Evolutionary conservation across 2,329 filamentous ascomycete genomes (phyloP).

Genomic region (Graphiopsis chlorocephala): DNA sequence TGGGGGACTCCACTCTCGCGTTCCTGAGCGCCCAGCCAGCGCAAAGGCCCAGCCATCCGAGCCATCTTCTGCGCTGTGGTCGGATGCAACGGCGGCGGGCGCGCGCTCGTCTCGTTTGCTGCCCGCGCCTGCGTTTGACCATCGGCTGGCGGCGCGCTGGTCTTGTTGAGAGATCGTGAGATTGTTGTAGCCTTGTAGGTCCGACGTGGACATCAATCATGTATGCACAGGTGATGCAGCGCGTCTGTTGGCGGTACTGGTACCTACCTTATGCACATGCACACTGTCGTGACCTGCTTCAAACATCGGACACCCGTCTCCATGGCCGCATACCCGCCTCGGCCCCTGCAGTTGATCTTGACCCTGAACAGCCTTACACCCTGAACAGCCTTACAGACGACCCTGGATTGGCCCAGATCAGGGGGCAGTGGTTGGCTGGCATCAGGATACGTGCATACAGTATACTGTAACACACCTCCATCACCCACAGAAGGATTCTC

Average conservation of each 20-base stretch:
- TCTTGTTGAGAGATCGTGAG: not conserved
- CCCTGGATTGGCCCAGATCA: not conserved
- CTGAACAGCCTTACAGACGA: conserved; percentile 2
- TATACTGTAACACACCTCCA: not conserved
- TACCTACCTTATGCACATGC: not conserved
- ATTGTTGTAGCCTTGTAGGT: too few species aligned
- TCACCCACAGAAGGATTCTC: not conserved
- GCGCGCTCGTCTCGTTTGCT: not conserved
- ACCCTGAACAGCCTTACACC: conserved; percentile 6
- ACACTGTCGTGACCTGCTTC: not conserved
- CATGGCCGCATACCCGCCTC: conserved; percentile 5
- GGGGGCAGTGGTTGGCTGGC: not conserved
- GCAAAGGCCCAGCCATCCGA: not conserved
- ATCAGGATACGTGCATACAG: not conserved
- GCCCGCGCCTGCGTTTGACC: not conserved
- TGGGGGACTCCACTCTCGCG: not conserved
- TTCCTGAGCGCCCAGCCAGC: not conserved
- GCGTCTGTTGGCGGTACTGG: not conserved
- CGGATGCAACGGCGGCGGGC: not conserved
- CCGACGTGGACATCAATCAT: not conserved
- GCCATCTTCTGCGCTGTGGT: not conserved
- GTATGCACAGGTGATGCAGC: not conserved
- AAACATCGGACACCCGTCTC: not conserved
- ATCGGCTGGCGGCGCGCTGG: not conserved
- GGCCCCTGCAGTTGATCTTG: conserved; percentile 5